A percentile compares a stretch with the other conserved stretches of the same genome.
These are phyloP conservation scores for Mentha longifolia DNA, from an alignment of 257 asterid species.

Conservation along the genomic window DNA sequence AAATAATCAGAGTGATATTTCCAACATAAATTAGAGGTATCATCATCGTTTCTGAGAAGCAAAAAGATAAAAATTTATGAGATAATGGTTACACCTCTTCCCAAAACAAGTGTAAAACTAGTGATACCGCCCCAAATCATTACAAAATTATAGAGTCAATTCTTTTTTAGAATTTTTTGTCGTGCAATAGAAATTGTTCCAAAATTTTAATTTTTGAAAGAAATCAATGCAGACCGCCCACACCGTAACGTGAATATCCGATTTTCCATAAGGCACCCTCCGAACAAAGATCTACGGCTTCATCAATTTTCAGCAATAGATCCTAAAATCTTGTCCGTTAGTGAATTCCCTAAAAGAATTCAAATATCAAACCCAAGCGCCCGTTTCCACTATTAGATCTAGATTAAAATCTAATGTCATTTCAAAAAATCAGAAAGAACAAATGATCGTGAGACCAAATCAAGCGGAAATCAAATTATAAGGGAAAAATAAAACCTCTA, in stretches of 20 bases:
- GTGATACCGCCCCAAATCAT: background rate
- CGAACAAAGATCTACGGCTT: background rate
- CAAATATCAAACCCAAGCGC: background rate
- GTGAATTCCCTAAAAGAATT: background rate
- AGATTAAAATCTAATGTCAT: background rate
- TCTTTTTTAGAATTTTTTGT: background rate
- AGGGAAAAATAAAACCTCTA: background rate
- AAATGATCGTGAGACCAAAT: background rate
- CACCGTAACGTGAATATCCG: background rate
- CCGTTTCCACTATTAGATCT: slow-evolving; percentile 18
- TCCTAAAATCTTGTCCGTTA: background rate
- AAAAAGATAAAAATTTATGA: background rate
- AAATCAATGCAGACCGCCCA: background rate
- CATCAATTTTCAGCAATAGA: background rate
- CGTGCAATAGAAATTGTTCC: background rate
- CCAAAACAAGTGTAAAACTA: background rate
- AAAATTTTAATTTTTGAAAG: background rate
- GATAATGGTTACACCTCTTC: background rate
- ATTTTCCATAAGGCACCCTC: background rate
- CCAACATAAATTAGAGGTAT: background rate
- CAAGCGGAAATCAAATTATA: background rate
- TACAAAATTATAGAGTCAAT: background rate
- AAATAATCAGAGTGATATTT: background rate
- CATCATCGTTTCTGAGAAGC: background rate
- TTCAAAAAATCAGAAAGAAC: background rate